These are phyloP conservation scores for Bolboschoenoplectus hybrid DNA, from an alignment of 202 grass and related monocot species.

Conservation along the genomic window DNA sequence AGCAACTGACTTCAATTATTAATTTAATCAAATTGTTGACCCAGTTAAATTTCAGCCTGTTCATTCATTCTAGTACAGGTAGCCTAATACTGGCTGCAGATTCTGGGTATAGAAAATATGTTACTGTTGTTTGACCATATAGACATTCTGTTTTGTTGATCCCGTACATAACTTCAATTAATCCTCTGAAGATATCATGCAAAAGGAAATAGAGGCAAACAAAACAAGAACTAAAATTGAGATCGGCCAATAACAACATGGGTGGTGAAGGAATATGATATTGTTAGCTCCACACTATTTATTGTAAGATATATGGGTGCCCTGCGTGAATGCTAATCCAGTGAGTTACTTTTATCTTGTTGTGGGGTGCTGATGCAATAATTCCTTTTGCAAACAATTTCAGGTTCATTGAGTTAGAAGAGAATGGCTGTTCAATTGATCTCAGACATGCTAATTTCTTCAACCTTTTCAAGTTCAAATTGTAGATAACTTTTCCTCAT, in stretches of 20 bases:
- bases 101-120: not conserved
- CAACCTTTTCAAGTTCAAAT: constrained; percentile 13
- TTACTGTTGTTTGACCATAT: not conserved
- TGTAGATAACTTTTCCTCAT: constrained; percentile 19
- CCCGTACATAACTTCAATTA: not conserved
- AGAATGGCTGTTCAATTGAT: constrained; percentile 2
- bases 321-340: not conserved
- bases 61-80: not conserved
- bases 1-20: constrained; percentile 9
- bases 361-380: not conserved
- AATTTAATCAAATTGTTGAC: not conserved
- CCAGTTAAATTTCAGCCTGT: constrained; percentile 17
- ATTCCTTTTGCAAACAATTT: not conserved
- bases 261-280: not conserved
- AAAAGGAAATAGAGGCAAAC: not conserved
- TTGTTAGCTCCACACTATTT: not conserved
- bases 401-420: constrained; percentile 25
- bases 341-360: not conserved
- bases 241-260: not conserved
- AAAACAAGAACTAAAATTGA: constrained; percentile 11
- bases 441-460: not conserved
- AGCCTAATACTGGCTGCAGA: constrained; percentile 11
- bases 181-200: not conserved
- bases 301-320: not conserved
- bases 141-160: not conserved